Evolutionary conservation across 2,329 filamentous ascomycete genomes (phyloP).

Genomic region (Nigrospora oryzae): DNA sequence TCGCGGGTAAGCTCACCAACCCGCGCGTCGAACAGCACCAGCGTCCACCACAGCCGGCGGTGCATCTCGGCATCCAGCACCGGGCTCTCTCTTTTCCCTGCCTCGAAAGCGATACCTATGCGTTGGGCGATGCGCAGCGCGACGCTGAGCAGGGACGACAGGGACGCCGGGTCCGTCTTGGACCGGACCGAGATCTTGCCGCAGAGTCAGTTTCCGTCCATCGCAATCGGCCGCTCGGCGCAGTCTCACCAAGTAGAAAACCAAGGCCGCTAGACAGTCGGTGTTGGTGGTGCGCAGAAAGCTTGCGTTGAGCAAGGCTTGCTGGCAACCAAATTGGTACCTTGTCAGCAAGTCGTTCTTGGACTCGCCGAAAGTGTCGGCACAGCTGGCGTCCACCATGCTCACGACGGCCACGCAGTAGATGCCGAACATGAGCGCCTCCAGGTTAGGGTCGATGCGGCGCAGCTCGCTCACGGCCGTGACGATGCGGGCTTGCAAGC

Average conservation of each 20-base stretch:
- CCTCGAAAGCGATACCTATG: constrained; percentile 10
- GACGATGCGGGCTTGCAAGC: constrained; percentile 41
- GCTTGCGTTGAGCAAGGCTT: constrained; percentile 41
- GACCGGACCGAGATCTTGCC: no score
- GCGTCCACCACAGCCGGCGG: constrained; percentile 53
- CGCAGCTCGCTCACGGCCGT: constrained; percentile 34
- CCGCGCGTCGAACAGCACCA: constrained; percentile 48
- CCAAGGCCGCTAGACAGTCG: no score
- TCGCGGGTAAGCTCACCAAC: constrained; percentile 41
- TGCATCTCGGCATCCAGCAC: constrained; percentile 49
- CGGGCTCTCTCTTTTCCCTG: constrained; percentile 26
- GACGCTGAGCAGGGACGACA: no score
- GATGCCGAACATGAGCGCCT: constrained; percentile 49
- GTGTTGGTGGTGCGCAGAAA: constrained; percentile 23
- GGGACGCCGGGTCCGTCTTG: no score
- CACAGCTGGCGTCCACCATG: constrained; percentile 32
- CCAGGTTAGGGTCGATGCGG: constrained; percentile 29
- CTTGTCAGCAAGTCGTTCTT: constrained; percentile 31
- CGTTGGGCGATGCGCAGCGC: no score
- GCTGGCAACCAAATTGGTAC: constrained; percentile 40
- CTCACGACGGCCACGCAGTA: constrained; percentile 34
- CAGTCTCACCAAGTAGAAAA: no score
- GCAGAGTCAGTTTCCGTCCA: no score
- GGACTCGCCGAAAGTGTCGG: constrained; percentile 26
- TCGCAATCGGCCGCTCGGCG: no score